Evolutionary conservation across 2,329 filamentous ascomycete genomes (phyloP), one percentile per base, ranked within the genome.

Genomic region (Exserohilum rostratum): DNA sequence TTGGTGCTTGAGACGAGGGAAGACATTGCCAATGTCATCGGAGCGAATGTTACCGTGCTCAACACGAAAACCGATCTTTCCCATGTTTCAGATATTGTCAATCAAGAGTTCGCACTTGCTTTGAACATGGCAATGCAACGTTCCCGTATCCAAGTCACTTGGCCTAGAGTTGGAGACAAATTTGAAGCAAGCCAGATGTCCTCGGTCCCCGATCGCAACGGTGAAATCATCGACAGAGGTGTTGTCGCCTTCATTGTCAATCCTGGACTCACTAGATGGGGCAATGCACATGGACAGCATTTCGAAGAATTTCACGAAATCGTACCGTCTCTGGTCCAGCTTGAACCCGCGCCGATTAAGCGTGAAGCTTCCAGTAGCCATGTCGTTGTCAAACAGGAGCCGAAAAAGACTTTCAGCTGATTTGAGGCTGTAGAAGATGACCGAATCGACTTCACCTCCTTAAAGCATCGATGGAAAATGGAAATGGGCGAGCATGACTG

Each of bases 241-340:
- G 2, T 10, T 1, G 64, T 69, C 2, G 57, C 57, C 0, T 65
- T 65, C 40, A 33, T 64, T 12, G 39, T 64, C 11, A 62, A 57
- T 2, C 68, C 65, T 0, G 65, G 65, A 1, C 46, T 71, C 1
- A 57, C 53, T 0, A 68, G 68, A 20, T 71, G 65, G 67, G 68
- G 66, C 1, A 57, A 70, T 60, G 51, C 50, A 0, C 50, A 62
- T 20, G 66, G 65, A 2, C 60, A 62, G 43, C 40, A 64, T 18
- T 35, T 67, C 13, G 60, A 65, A 11, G 37, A 61, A 1, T 43
- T 54, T 5, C 57, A 64, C 25, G 60, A 63, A 10, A 63, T 66
- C 10, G 55, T 62, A 0, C 55, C 53, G 5, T 38, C 45, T 29
- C 11, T 49, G 6, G 50, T 48, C 3, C 30, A 60, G 35, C 34